Percentiles rank a stretch among this genome's conserved stretches.
Conservation (phyloP, 2,329 filamentous ascomycete species). For the Gnomoniopsis sp. region DNA sequence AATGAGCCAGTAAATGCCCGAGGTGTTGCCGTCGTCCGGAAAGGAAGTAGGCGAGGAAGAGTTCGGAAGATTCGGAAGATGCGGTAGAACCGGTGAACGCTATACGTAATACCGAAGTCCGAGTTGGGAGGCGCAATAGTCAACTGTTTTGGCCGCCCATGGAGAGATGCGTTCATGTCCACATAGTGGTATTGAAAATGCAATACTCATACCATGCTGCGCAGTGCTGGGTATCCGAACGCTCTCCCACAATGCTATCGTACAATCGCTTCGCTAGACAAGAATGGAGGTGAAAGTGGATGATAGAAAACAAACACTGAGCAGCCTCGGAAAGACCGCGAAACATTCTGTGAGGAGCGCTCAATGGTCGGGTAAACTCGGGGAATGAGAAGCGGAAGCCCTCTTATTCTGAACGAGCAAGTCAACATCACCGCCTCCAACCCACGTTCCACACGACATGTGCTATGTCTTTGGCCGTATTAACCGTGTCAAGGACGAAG, state of each 20-base stretch:
- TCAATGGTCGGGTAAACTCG: slow-evolving; percentile 7
- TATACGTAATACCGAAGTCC: slow-evolving; percentile 7
- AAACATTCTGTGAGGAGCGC: slow-evolving; percentile 1
- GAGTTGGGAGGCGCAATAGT: not conserved
- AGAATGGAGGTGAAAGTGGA: not conserved
- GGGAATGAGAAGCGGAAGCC: slow-evolving; percentile 10
- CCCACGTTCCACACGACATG: slow-evolving; percentile 72
- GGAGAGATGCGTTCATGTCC: not conserved
- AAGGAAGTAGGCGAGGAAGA: not conserved
- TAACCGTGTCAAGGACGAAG: slow-evolving; percentile 76
- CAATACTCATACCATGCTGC: slow-evolving; percentile 10
- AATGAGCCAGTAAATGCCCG: not conserved
- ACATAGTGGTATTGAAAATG: not conserved
- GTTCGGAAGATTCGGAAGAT: not conserved
- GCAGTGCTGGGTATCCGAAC: slow-evolving; percentile 4
- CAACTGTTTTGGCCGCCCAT: slow-evolving; percentile 4
- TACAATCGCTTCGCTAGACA: slow-evolving; percentile 16
- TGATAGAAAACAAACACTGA: slow-evolving; percentile 8
- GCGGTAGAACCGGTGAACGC: slow-evolving; percentile 4
- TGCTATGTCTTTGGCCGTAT: slow-evolving; percentile 67
- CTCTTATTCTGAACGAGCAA: slow-evolving; percentile 30
- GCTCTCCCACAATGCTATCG: slow-evolving; percentile 13
- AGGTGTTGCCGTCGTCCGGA: not conserved
- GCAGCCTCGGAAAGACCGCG: slow-evolving; percentile 3
- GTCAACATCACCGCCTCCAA: slow-evolving; percentile 50